Percentiles rank a stretch among this genome's conserved stretches.
phyloP scores from a whole-genome alignment of 306 rosid species.

The Quercus robur region DNA sequence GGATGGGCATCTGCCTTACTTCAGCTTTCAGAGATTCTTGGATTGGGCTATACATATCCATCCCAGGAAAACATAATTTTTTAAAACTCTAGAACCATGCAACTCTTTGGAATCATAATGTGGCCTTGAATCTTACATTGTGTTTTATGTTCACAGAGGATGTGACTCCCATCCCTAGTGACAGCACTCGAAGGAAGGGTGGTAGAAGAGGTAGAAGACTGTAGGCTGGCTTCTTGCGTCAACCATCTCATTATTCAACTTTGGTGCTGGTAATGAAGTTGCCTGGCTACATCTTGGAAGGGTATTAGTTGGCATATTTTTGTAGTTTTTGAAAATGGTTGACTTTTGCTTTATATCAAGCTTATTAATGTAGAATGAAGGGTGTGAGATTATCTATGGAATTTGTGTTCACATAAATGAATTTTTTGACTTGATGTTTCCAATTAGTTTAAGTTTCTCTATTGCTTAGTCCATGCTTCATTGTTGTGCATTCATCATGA shows the following conservation, averaged over 20 bases:
- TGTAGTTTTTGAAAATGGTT: neutral
- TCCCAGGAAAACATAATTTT: neutral
- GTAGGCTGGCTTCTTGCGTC: neutral
- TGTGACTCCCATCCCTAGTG: conserved; percentile 4
- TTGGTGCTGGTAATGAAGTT: neutral
- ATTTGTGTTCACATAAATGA: neutral
- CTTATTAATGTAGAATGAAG: neutral
- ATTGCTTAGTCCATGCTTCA: neutral
- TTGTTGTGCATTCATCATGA: neutral
- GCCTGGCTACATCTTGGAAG: neutral
- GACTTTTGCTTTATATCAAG: neutral
- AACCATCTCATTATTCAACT: neutral
- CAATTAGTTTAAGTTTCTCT: neutral
- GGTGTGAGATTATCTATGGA: neutral
- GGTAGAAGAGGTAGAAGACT: conserved; percentile 5
- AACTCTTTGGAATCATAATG: neutral
- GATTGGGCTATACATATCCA: neutral
- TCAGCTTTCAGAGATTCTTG: neutral
- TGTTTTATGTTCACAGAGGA: neutral
- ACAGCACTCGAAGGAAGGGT: conserved; percentile 6
- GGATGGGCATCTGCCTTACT: neutral
- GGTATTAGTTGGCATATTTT: neutral
- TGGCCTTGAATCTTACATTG: neutral
- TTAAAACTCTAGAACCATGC: neutral
- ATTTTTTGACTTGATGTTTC: neutral